Evolutionary conservation across 2,329 filamentous ascomycete genomes (phyloP).

Genomic region (Blastomyces gilchristii): DNA sequence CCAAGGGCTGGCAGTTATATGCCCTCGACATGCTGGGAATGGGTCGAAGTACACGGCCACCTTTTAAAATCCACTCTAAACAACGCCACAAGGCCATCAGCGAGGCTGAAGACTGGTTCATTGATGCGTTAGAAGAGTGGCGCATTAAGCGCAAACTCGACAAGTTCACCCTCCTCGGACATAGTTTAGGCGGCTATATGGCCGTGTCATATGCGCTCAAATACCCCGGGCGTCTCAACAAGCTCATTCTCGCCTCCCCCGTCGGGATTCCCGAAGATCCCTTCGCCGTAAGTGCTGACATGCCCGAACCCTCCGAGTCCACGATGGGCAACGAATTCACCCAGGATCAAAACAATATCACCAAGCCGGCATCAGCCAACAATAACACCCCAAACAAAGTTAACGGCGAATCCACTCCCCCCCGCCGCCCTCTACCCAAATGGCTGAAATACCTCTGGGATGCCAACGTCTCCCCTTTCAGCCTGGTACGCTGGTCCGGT

Average conservation of each 20-base stretch:
- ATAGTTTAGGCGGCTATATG: constrained; percentile 90
- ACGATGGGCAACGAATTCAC: constrained; percentile 68
- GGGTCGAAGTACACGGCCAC: constrained; percentile 75
- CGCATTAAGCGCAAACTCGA: constrained; percentile 79
- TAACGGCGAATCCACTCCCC: constrained; percentile 35
- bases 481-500: constrained; percentile 74
- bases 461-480: constrained; percentile 91
- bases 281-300: constrained; percentile 67
- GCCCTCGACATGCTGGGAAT: constrained; percentile 92
- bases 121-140: constrained; percentile 96
- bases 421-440: constrained; percentile 57
- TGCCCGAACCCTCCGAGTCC: constrained; percentile 67
- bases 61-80: constrained; percentile 77
- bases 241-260: constrained; percentile 87
- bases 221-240: constrained; percentile 89
- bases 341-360: constrained; percentile 53
- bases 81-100: constrained; percentile 66
- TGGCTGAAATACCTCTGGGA: constrained; percentile 96
- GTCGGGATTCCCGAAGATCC: constrained; percentile 93
- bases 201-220: constrained; percentile 92
- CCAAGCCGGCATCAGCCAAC: constrained; percentile 23
- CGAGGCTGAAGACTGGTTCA: constrained; percentile 91
- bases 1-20: constrained; percentile 76
- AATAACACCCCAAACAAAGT: constrained; percentile 30
- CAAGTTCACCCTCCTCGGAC: constrained; percentile 83